Evolutionary conservation across 1,139 yeast species (phyloP).

Genomic region (Pichia inconspicua): DNA sequence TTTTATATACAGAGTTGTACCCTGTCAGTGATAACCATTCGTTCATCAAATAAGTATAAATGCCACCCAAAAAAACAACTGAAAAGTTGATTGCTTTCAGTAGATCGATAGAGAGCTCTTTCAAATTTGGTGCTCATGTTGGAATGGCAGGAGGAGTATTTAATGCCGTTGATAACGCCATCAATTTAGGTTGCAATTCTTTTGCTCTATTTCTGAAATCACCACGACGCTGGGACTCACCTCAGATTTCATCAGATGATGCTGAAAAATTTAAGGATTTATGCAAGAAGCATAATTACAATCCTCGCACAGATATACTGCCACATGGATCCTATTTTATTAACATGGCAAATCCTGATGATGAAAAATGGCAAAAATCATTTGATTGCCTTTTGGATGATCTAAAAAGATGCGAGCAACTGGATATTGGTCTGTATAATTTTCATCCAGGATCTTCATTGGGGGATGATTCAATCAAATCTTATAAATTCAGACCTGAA

Average conservation of each 20-base stretch:
- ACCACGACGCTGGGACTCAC: slow-evolving; percentile 87
- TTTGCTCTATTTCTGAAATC: slow-evolving; percentile 88
- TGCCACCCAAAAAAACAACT: slow-evolving; percentile 21
- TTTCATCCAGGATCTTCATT: slow-evolving; percentile 93
- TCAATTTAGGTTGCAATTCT: slow-evolving; percentile 64
- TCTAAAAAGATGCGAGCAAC: slow-evolving; percentile 71
- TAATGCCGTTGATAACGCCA: slow-evolving; percentile 68
- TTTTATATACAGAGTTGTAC: no score
- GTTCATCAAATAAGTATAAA: background rate
- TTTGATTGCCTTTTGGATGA: slow-evolving; percentile 81
- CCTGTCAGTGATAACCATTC: no score
- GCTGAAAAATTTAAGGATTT: slow-evolving; percentile 53
- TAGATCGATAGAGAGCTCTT: slow-evolving; percentile 14
- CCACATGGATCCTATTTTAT: slow-evolving; percentile 96
- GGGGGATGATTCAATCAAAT: slow-evolving; percentile 60
- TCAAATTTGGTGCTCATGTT: slow-evolving; percentile 78
- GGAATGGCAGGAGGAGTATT: slow-evolving; percentile 64
- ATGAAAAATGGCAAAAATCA: slow-evolving; percentile 69
- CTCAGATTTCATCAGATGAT: slow-evolving; percentile 63
- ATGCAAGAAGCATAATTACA: slow-evolving; percentile 56
- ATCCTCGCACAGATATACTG: slow-evolving; percentile 67
- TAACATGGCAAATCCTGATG: slow-evolving; percentile 85
- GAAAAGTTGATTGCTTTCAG: slow-evolving; percentile 5
- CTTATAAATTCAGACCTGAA: slow-evolving; percentile 25
- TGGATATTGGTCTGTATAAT: slow-evolving; percentile 80